Evolutionary conservation across 2,329 filamentous ascomycete genomes (phyloP).

Genomic region (Bisporella sp.): DNA sequence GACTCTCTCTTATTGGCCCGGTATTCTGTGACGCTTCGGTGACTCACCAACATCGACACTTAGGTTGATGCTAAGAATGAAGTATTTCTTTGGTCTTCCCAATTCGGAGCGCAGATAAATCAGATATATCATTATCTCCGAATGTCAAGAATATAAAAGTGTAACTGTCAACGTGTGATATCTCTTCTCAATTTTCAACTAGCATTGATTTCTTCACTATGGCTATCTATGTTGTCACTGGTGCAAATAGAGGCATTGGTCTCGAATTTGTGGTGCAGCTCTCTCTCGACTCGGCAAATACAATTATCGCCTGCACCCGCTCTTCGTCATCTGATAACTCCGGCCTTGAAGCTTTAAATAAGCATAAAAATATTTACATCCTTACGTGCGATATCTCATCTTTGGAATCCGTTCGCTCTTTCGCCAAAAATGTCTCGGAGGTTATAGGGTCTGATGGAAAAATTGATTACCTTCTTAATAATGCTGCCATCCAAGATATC

Average conservation of each 20-base stretch:
- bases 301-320: slow-evolving; percentile 34
- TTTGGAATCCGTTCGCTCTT: slow-evolving; percentile 27
- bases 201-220: not conserved
- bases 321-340: slow-evolving; percentile 23
- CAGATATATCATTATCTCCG: too few species aligned
- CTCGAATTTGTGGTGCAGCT: slow-evolving; percentile 9
- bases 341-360: slow-evolving; percentile 23
- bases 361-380: slow-evolving; percentile 28
- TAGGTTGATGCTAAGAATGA: too few species aligned
- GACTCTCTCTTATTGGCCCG: too few species aligned
- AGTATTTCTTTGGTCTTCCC: too few species aligned
- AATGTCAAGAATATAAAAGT: too few species aligned
- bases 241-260: too few species aligned
- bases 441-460: slow-evolving; percentile 25
- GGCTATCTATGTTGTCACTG: not conserved
- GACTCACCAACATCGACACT: too few species aligned
- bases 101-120: too few species aligned
- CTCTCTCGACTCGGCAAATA: slow-evolving; percentile 25
- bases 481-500: slow-evolving; percentile 34
- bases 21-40: too few species aligned
- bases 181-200: too few species aligned
- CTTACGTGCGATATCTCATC: slow-evolving; percentile 35
- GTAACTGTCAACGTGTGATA: too few species aligned
- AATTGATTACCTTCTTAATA: slow-evolving; percentile 35
- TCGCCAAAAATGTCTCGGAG: slow-evolving; percentile 27